A percentile compares a stretch with the other conserved stretches of the same genome.
Evolutionary conservation across 257 asterid genomes (phyloP).

Genomic region (Fraxinus cuspidata): DNA sequence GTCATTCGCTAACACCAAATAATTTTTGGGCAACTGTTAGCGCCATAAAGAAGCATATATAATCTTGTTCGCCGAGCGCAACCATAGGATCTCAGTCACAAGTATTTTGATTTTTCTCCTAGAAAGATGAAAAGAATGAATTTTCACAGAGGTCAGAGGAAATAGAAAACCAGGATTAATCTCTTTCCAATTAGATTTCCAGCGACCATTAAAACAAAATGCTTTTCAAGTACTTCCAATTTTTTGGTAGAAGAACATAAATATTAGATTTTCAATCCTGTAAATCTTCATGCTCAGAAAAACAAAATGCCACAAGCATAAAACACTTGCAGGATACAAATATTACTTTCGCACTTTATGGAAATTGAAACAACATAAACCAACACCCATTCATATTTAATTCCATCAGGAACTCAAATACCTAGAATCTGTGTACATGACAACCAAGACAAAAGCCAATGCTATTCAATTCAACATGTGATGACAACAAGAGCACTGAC

Average conservation of each 20-base stretch:
- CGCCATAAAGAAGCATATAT: neutral
- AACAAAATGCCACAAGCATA: constrained; percentile 9
- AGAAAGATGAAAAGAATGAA: neutral
- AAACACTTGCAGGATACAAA: neutral
- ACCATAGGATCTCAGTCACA: neutral
- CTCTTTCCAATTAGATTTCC: neutral
- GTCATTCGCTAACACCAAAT: neutral
- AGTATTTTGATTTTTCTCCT: neutral
- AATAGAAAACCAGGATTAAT: neutral
- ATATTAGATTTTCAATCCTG: neutral
- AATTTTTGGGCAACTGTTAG: neutral
- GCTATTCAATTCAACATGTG: neutral
- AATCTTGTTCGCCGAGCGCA: neutral
- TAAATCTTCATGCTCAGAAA: neutral
- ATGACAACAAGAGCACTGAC: neutral
- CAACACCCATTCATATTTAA: neutral
- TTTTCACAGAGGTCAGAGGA: neutral
- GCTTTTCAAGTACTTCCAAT: neutral
- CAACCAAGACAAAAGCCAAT: neutral
- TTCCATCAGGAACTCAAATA: neutral
- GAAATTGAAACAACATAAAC: neutral
- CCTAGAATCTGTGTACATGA: neutral
- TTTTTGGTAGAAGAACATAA: neutral
- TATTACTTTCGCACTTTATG: neutral
- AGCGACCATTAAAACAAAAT: neutral